Base-by-base conservation (phyloP, 352 stramenopile species). In the Globisporangium iwayamae region DNA sequence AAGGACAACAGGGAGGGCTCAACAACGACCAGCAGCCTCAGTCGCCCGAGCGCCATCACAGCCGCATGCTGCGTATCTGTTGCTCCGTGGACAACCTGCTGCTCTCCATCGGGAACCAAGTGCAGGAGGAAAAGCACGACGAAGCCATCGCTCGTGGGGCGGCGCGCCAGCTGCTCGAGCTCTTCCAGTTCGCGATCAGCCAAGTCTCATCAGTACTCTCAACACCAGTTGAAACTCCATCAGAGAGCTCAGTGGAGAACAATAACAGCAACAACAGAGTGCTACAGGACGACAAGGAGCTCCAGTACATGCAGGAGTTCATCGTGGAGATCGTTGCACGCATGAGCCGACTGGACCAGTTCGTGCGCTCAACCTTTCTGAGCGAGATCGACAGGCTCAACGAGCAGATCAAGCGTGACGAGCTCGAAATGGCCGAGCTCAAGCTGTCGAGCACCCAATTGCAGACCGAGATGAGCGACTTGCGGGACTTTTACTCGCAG, bases 51-150 rank as follows among this genome's bases (percentile, higher is more conserved):
- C 71, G 78, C 9, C 75, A 85, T 1, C 68, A 62, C 14, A 89
- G 79, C 45, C 79, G 71, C n/a, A 81, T 90, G 60, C 20, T 89
- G 5, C 79, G 79, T 22, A 79, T 89, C 4, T 88, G 79, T 60
- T 89, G 79, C 58, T 90, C 81, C 3, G 62, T 90, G 22, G 79
- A 90, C 58, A 90, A 89, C 38, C 52, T 90, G 3, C 66, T 90
- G 22, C 57, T 89, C 10, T 76, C 79, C 1, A 80, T 90, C 8
- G 72, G 72, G 0, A 76, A 78, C 53, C 77, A 70, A 5, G 66
- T 77, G 7, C 74, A 87, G 38, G 68, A 86, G 45, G 61, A 88
- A 34, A 90, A 87, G 45, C 65, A 73, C 13, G 70, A 76, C 28
- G 63, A 81, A 13, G 72, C 67, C 0, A 79, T 89, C 60, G 76